Base-by-base conservation (phyloP, 345 rosid species). In the Firmiana major region DNA sequence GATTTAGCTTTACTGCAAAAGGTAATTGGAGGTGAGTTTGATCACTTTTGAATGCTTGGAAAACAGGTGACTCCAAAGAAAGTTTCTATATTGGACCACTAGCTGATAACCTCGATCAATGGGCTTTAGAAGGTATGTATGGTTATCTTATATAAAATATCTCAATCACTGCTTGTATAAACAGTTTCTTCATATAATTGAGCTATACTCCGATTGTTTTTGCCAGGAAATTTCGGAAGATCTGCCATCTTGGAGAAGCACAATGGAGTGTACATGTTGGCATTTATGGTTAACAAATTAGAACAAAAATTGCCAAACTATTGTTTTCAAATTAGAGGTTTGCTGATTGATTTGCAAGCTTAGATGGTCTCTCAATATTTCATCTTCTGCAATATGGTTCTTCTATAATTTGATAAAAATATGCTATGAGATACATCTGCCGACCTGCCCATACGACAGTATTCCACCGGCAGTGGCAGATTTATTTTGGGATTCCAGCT, bases 51-150 rank as follows among this genome's bases (percentile, higher is more conserved):
- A 17, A 9, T 67, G 36, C 46, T 51, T 45, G 43, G 17, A 38
- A 62, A 70, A 73, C 78, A 90, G 97, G 95, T 85, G 98, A 93
- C 81, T 73, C 89, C 19, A 93, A 91, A 76, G 98, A 94, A 84
- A 76, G 86, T 46, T 94, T 89, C 79, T 82, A 88, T 69, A 24
- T 93, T 78, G 98, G 98, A 65, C 93, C 96, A 55, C 65, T 85
- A 1, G 77, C 82, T 31, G 59, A 53, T 80, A 57, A 63, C 65
- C 88, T 85, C 77, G 90, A 90, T 76, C 85, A 88, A 53, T 94
- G 99, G 99, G 96, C 97, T 67, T 69, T 86, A 3, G 57, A 84
- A 85, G 96, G 98, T 91, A 53, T 42, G 42, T 40, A 11, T 3
- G n/a, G 2, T 38, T 22, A 21, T 43, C 59, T 70, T 49, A 17